A percentile compares a stretch with the other conserved stretches of the same genome.
phyloP scores from a whole-genome alignment of 441 rosid genomes.

The Adansonia grandidieri region DNA sequence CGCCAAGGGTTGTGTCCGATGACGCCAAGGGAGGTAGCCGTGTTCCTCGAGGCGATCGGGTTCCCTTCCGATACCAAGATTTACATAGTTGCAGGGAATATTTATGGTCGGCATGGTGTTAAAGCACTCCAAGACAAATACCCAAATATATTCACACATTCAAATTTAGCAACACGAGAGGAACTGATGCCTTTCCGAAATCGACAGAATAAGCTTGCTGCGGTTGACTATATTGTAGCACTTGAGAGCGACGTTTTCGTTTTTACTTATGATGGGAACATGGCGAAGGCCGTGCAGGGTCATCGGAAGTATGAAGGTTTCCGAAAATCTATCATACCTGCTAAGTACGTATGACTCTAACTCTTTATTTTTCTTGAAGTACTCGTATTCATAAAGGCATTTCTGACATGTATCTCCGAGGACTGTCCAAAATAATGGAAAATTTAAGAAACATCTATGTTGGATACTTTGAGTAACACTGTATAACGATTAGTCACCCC shows the following conservation, averaged over 20 bases:
- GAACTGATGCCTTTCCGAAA: slow-evolving; percentile 46
- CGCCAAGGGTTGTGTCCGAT: slow-evolving; percentile 61
- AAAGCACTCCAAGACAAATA: slow-evolving; percentile 48
- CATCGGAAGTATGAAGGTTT: slow-evolving; percentile 68
- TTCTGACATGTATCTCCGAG: too few relatives aligned
- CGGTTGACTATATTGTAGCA: slow-evolving; percentile 62
- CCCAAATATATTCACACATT: slow-evolving; percentile 54
- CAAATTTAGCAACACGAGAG: slow-evolving; percentile 51
- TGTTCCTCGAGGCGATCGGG: slow-evolving; percentile 68
- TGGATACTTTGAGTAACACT: too few relatives aligned
- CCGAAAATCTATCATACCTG: slow-evolving; percentile 61
- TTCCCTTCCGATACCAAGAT: slow-evolving; percentile 54
- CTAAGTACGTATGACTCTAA: slow-evolving; percentile 41
- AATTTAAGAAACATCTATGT: too few relatives aligned
- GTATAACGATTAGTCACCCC: background rate
- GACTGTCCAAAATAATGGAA: too few relatives aligned
- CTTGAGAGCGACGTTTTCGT: slow-evolving; percentile 60
- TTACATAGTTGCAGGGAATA: slow-evolving; percentile 64
- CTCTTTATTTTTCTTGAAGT: too few relatives aligned
- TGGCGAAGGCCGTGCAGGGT: slow-evolving; percentile 75
- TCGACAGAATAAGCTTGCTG: slow-evolving; percentile 63
- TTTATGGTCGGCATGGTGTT: slow-evolving; percentile 56
- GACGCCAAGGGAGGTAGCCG: slow-evolving; percentile 66
- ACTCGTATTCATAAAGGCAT: too few relatives aligned
- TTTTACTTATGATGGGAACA: slow-evolving; percentile 65